Base-by-base conservation (phyloP, 345 rosid genomes). In the Eucalyptus curtisii region DNA sequence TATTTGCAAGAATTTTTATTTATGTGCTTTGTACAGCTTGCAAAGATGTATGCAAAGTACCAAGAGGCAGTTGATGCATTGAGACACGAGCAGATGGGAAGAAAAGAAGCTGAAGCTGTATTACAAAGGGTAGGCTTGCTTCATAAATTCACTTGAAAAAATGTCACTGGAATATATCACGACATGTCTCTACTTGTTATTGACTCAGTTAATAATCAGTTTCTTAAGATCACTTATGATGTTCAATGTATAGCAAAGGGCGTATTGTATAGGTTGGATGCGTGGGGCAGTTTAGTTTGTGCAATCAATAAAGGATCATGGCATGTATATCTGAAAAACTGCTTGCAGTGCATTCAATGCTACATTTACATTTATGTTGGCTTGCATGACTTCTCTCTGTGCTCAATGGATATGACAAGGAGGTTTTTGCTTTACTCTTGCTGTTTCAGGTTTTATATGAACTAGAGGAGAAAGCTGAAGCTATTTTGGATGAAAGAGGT, bases 61-160 rank as follows among this genome's bases (percentile, higher is more conserved):
- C 99, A 98, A 92, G 99, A 98, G 94, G 99, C 98, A 59, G 94
- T 96, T 89, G 99, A 98, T 95, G 99, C 99, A 64, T 87, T 95
- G 90, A 95, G 97, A 88, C 99, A 98, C 91, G 99, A 98, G 91
- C 98, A 96, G 88, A 90, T 98, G 90, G 99, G 99, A 87, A 93
- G 99, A 91, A 97, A 94, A 93, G 99, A 98, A 91, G 93, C 98
- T 33, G 99, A 98, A 94, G 92, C 94, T 59, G 91, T 96, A 76
- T 92, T 98, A 66, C 99, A 98, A 89, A 95, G 99, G 94, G 99
- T 97, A 94, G 89, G 88, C 59, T 61, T 87, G 71, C 86, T 80
- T 61, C 40, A 33, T 87, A 33, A 53, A 81, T 91, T 90, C 47
- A 48, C 49, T 87, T 88, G 47, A 6, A 86, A 85, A 49, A 40